Evolutionary conservation across 176 grass and related monocot species (phyloP).

Genomic region (Triticum aestivum): IWGSC_CS_RefSeq_v2.1 NC_057801.1:740268856-740269355

Average conservation of each 20-base stretch:
- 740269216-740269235: not conserved
- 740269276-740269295: not conserved
- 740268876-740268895: not conserved
- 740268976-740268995: slow-evolving; percentile 84
- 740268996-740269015: slow-evolving; percentile 88
- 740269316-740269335: not conserved
- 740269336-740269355: not conserved
- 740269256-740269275: not conserved
- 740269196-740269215: not conserved
- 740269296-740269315: not conserved
- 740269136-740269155: not conserved
- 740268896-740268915: not conserved
- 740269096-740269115: not conserved
- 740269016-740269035: not conserved
- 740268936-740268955: slow-evolving; percentile 72
- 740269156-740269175: not conserved
- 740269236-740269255: not conserved
- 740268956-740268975: slow-evolving; percentile 89
- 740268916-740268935: slow-evolving; percentile 77
- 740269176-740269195: not conserved
- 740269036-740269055: not conserved
- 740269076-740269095: not conserved
- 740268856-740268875: not conserved
- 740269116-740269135: not conserved
- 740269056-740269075: not conserved